Evolutionary conservation across 1,284 basidiomycete genomes (phyloP).

Genomic region (Psilocybe mexicana): DNA sequence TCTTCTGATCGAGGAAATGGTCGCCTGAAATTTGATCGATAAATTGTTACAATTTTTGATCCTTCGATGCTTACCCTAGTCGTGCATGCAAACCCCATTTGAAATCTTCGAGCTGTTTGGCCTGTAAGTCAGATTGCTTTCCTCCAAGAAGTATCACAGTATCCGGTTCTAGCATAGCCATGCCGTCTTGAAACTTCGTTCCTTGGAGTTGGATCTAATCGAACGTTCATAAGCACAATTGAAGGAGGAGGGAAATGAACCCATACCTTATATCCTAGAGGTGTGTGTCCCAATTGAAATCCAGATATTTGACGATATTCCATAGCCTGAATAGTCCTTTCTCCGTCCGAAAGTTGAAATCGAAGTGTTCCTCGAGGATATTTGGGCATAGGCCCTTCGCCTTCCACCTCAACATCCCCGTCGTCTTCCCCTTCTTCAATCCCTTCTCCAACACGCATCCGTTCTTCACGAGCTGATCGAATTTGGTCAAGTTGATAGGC

Average conservation of each 20-base stretch:
- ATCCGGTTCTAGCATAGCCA: conserved; percentile 67
- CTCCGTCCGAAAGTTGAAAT: conserved; percentile 69
- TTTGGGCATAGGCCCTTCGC: conserved; percentile 69
- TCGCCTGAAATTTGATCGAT: conserved; percentile 21
- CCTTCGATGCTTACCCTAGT: conserved; percentile 53
- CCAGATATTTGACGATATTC: conserved; percentile 64
- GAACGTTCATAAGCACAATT: conserved; percentile 1
- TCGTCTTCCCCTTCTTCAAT: conserved; percentile 57
- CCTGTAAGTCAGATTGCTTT: conserved; percentile 58
- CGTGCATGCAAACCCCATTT: conserved; percentile 53
- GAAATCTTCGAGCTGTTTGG: conserved; percentile 53
- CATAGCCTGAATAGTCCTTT: conserved; percentile 60
- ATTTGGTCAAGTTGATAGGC: conserved; percentile 68
- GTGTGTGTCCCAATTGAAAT: conserved; percentile 64
- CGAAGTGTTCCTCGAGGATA: conserved; percentile 72
- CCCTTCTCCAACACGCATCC: conserved; percentile 49
- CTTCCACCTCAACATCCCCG: conserved; percentile 50
- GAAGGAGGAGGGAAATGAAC: conserved; percentile 5
- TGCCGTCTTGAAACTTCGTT: conserved; percentile 60
- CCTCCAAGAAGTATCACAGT: conserved; percentile 61
- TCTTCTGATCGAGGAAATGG: conserved; percentile 22
- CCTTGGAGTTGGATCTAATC: conserved; percentile 66
- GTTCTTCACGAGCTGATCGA: conserved; percentile 62
- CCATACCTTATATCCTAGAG: conserved; percentile 70
- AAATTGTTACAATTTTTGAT: not conserved